Evolutionary conservation across 805 yeast genomes (phyloP).

Genomic region (Zygotorulaspora sp.): DNA sequence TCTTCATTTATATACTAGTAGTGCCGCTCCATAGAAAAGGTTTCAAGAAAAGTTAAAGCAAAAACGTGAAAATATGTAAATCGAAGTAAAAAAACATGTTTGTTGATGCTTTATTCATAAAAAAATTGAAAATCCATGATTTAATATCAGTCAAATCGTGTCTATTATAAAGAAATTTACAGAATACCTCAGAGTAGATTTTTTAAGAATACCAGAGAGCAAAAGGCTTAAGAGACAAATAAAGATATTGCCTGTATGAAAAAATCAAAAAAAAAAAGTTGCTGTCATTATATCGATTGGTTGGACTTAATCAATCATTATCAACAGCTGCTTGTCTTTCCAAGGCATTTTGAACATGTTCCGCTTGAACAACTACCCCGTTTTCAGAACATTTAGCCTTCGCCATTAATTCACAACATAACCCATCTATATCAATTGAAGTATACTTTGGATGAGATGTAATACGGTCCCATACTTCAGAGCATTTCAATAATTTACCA

Average conservation of each 20-base stretch:
- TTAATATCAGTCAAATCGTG: background rate
- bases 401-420: conserved; percentile 80
- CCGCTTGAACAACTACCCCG: conserved; percentile 82
- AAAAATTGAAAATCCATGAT: no score
- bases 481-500: conserved; percentile 60
- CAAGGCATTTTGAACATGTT: conserved; percentile 63
- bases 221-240: background rate
- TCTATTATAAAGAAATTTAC: background rate
- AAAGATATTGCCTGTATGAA: background rate
- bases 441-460: conserved; percentile 91
- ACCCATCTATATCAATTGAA: conserved; percentile 89
- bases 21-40: no score
- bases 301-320: background rate
- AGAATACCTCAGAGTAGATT: background rate
- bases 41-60: no score
- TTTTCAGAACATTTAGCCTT: conserved; percentile 94
- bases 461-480: conserved; percentile 95
- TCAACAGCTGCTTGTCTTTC: conserved; percentile 14
- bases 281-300: no score
- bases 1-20: no score
- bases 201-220: no score
- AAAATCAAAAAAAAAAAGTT: no score
- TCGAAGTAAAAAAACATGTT: no score
- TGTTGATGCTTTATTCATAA: no score
- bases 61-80: no score